phyloP scores from a whole-genome alignment of 345 rosid species.

The Sisymbrium altissimum region DNA sequence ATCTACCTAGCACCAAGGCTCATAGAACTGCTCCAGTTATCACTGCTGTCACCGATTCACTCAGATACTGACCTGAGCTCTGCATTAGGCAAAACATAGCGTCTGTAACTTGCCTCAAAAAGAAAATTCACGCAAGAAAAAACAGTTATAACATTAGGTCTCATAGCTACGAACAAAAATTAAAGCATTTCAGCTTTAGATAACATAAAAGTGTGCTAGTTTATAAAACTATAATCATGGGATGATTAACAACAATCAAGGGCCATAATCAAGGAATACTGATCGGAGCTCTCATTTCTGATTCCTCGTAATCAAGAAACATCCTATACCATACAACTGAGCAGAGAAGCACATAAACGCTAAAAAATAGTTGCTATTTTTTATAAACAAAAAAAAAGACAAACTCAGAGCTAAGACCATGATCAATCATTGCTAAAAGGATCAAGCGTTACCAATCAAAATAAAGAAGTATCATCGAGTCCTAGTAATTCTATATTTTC shows the following conservation, averaged over 20 bases:
- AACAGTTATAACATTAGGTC: neutral
- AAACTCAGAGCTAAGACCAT: constrained; percentile 2
- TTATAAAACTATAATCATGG: neutral
- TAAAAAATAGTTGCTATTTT: neutral
- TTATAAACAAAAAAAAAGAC: neutral
- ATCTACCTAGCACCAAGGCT: constrained; percentile 32
- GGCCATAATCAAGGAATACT: neutral
- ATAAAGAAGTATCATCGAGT: neutral
- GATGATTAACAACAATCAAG: neutral
- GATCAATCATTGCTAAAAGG: neutral
- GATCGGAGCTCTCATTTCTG: neutral
- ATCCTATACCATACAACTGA: neutral
- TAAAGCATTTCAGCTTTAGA: neutral
- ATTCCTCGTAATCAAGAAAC: neutral
- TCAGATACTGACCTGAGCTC: constrained; percentile 21
- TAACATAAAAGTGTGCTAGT: neutral
- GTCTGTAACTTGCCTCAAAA: neutral
- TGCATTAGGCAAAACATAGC: constrained; percentile 12
- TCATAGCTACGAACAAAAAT: neutral
- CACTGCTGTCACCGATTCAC: constrained; percentile 23
- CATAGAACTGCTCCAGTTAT: constrained; percentile 8
- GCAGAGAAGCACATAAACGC: neutral
- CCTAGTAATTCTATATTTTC: neutral
- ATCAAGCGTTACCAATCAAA: neutral
- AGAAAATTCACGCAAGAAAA: neutral